phyloP scores from a whole-genome alignment of 2,329 filamentous ascomycete genomes.

The Herpotrichia juniperi region DNA sequence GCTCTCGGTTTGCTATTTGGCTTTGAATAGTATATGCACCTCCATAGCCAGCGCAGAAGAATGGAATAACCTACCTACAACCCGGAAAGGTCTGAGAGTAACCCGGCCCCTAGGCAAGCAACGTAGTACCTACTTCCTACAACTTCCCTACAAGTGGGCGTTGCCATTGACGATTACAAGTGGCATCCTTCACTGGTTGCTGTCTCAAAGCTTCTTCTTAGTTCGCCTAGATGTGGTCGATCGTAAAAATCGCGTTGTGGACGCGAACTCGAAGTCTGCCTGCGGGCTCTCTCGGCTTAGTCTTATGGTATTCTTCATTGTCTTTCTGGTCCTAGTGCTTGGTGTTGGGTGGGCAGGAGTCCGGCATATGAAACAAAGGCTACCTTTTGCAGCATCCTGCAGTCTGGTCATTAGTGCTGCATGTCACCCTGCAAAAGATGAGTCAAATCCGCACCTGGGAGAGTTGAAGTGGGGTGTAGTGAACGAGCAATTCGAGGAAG shows the following conservation, averaged over 20 bases:
- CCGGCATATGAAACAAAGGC: too few relatives aligned
- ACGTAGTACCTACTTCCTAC: conserved; percentile 46
- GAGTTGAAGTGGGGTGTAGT: conserved; percentile 13
- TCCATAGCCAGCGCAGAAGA: conserved; percentile 54
- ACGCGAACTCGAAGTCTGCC: conserved; percentile 1
- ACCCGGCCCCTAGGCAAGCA: conserved; percentile 37
- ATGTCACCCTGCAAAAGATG: conserved; percentile 10
- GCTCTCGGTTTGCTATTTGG: conserved; percentile 53
- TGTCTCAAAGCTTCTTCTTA: conserved; percentile 49
- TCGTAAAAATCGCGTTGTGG: background rate
- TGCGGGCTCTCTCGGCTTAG: conserved; percentile 18
- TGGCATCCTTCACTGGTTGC: conserved; percentile 47
- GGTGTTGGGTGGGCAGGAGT: conserved; percentile 59
- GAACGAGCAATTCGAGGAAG: too few relatives aligned
- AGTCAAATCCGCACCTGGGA: conserved; percentile 4
- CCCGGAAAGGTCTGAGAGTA: conserved; percentile 43
- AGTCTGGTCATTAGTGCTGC: conserved; percentile 44
- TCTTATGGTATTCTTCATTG: conserved; percentile 38
- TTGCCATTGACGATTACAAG: conserved; percentile 40
- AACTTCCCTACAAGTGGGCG: conserved; percentile 43
- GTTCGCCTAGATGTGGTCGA: conserved; percentile 27
- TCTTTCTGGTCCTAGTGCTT: conserved; percentile 10
- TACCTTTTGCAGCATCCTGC: conserved; percentile 79
- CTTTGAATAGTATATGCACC: conserved; percentile 53
- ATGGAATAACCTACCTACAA: conserved; percentile 47